A percentile compares a stretch with the other conserved stretches of the same genome.
These are phyloP conservation scores for Colletotrichum australisinense DNA, from an alignment of 2,329 filamentous ascomycete species.

Conservation along the genomic window DNA sequence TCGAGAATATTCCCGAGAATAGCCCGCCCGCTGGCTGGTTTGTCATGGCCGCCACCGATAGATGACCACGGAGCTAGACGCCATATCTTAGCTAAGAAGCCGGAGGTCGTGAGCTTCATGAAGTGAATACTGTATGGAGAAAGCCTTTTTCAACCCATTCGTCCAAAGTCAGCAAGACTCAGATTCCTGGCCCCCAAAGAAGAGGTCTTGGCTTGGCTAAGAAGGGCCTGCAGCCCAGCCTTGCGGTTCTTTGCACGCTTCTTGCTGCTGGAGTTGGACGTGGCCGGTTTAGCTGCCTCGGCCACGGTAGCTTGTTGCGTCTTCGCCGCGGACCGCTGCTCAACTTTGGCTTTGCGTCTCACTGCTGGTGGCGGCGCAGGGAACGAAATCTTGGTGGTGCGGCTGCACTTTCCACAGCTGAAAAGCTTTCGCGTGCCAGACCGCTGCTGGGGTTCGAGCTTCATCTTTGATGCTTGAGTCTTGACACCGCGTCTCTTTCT, in stretches of 20 bases:
- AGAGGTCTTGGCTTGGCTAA: conserved; percentile 62
- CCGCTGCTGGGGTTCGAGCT: background rate
- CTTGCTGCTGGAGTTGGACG: conserved; percentile 69
- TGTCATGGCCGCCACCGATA: conserved; percentile 2
- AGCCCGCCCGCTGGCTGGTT: conserved; percentile 16
- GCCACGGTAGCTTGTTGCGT: background rate
- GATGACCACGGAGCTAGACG: background rate
- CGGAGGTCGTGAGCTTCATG: background rate
- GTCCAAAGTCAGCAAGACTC: conserved; percentile 67
- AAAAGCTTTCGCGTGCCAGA: conserved; percentile 29
- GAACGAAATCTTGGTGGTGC: conserved; percentile 26
- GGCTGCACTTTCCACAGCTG: conserved; percentile 29
- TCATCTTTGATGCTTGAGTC: background rate
- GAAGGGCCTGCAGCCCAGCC: conserved; percentile 72
- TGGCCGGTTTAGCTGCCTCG: conserved; percentile 39
- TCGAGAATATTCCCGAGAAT: conserved; percentile 38
- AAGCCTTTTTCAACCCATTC: conserved; percentile 44
- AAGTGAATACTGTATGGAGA: background rate
- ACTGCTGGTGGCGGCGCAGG: conserved; percentile 16
- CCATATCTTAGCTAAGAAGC: background rate
- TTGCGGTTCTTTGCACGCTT: conserved; percentile 75
- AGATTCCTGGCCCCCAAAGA: conserved; percentile 52
- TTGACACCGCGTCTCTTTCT: conserved; percentile 43
- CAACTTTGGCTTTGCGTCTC: conserved; percentile 42
- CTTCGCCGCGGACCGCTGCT: conserved; percentile 12